Conservation (phyloP, 176 grass and related monocot species). For the Zea luxurians region DNA sequence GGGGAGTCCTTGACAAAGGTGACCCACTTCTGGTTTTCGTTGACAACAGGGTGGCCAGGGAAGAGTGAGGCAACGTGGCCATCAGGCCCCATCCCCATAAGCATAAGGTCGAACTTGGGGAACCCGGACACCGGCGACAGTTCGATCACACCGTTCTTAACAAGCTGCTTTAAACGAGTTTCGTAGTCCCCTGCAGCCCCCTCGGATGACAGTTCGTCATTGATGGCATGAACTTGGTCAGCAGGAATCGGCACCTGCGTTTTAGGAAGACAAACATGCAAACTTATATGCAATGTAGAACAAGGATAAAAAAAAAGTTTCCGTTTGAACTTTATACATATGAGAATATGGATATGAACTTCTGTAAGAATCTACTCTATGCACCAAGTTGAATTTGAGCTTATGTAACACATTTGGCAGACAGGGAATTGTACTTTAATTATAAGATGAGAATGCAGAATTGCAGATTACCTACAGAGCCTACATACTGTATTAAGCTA, state of each 20-base stretch:
- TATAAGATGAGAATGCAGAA: neutral
- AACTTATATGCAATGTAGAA: neutral
- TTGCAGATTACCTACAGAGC: neutral
- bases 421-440: neutral
- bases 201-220: slow-evolving; percentile 63
- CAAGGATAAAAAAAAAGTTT: neutral
- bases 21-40: slow-evolving; percentile 67
- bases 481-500: neutral
- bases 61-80: slow-evolving; percentile 90
- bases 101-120: slow-evolving; percentile 79
- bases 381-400: neutral
- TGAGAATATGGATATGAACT: neutral
- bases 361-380: neutral
- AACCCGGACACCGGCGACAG: slow-evolving; percentile 48
- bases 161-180: slow-evolving; percentile 55
- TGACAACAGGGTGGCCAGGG: slow-evolving; percentile 68
- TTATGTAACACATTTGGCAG: neutral
- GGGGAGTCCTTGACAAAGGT: slow-evolving; percentile 86
- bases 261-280: slow-evolving; percentile 10
- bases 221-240: slow-evolving; percentile 69
- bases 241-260: slow-evolving; percentile 72
- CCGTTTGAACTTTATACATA: neutral
- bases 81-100: slow-evolving; percentile 88
- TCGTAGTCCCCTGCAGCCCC: slow-evolving; percentile 74
- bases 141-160: slow-evolving; percentile 41